Evolutionary conservation across 1,139 yeast species (phyloP).

Genomic region (Sugiyamaella sp.): DNA sequence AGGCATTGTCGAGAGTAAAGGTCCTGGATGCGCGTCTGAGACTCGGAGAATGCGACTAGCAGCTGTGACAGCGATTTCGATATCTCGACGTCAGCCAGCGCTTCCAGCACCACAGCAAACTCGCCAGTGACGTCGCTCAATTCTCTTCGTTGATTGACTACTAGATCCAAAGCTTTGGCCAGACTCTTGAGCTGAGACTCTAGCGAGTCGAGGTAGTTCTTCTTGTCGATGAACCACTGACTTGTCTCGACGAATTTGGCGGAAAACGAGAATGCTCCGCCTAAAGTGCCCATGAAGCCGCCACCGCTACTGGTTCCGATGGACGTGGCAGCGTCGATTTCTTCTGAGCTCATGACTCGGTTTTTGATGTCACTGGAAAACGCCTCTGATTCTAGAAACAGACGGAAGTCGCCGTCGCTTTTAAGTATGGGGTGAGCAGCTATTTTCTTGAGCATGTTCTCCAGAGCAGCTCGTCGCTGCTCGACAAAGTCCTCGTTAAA

Average conservation of each 20-base stretch:
- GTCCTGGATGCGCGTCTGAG: conserved; percentile 72
- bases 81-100: conserved; percentile 74
- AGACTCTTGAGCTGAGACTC: conserved; percentile 75
- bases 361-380: conserved; percentile 56
- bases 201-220: conserved; percentile 66
- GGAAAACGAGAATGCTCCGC: conserved; percentile 56
- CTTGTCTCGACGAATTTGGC: conserved; percentile 75
- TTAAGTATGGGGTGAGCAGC: conserved; percentile 59
- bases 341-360: conserved; percentile 32
- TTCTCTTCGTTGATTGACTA: conserved; percentile 76
- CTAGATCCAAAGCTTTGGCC: conserved; percentile 70
- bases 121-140: conserved; percentile 69
- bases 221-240: conserved; percentile 71
- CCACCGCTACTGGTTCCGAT: conserved; percentile 4
- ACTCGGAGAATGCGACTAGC: conserved; percentile 65
- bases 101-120: conserved; percentile 54
- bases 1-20: conserved; percentile 76
- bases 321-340: conserved; percentile 32
- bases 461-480: conserved; percentile 81
- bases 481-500: conserved; percentile 88
- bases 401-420: conserved; percentile 71
- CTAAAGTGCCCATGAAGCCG: conserved; percentile 65
- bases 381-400: conserved; percentile 76
- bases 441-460: conserved; percentile 78
- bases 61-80: conserved; percentile 67